phyloP scores from a whole-genome alignment of 176 grass and related monocot species.

The Carex scoparia region DNA sequence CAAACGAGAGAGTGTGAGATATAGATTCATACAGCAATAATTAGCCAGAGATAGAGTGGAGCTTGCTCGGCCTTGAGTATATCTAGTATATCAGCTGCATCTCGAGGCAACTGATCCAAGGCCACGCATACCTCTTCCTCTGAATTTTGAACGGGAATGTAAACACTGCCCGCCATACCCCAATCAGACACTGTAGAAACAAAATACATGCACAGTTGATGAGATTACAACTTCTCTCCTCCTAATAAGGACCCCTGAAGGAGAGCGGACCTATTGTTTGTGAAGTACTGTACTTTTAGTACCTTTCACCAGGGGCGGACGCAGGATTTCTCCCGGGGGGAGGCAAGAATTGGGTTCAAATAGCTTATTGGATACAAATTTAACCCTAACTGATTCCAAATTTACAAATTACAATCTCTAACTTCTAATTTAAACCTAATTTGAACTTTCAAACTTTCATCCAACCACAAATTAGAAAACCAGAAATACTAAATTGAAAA shows the following conservation, averaged over 20 bases:
- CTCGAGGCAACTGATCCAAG: conserved; percentile 71
- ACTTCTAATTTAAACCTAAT: too few species aligned
- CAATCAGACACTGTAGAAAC: background rate
- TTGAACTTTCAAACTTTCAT: too few species aligned
- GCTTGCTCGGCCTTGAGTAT: conserved; percentile 98
- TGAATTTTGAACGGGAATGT: conserved; percentile 94
- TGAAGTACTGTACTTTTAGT: too few species aligned
- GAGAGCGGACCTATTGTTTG: background rate
- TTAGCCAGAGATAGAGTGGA: conserved; percentile 85
- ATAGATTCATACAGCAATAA: conserved; percentile 61
- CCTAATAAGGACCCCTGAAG: background rate
- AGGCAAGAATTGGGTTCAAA: too few species aligned
- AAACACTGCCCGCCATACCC: conserved; percentile 60
- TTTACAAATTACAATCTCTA: too few species aligned
- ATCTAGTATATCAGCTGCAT: conserved; percentile 90
- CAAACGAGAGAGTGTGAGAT: background rate
- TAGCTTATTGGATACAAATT: too few species aligned
- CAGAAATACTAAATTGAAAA: too few species aligned
- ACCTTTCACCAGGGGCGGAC: too few species aligned
- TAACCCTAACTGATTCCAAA: too few species aligned
- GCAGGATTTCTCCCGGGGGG: too few species aligned
- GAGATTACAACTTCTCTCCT: background rate
- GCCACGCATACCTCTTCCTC: conserved; percentile 93
- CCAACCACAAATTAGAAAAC: too few species aligned
- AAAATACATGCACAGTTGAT: background rate